Evolutionary conservation across 2,329 filamentous ascomycete species (phyloP).

Genomic region (Sporothrix sp.): DNA sequence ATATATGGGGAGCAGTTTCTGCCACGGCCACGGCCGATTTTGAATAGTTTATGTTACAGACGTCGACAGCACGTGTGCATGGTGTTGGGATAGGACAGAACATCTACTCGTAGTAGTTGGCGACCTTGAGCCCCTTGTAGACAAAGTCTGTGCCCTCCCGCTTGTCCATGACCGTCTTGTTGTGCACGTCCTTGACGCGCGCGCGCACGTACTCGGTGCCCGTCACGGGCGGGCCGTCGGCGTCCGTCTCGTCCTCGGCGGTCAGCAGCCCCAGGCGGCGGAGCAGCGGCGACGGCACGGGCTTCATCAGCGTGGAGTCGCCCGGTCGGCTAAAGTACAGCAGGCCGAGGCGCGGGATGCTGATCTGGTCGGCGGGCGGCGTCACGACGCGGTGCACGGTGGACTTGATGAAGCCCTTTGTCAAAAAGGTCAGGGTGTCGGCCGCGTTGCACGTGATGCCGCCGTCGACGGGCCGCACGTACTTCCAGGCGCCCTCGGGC

Average conservation of each 20-base stretch:
- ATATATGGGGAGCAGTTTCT: too few species aligned
- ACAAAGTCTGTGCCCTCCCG: slow-evolving; percentile 29
- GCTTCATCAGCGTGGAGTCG: slow-evolving; percentile 13
- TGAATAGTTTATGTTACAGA: too few species aligned
- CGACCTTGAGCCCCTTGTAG: slow-evolving; percentile 10
- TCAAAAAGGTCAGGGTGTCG: slow-evolving; percentile 28
- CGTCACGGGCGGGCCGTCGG: slow-evolving; percentile 26
- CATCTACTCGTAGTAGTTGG: slow-evolving; percentile 10
- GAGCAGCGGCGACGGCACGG: slow-evolving; percentile 14
- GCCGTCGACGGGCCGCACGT: slow-evolving; percentile 32
- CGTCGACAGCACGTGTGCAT: too few species aligned
- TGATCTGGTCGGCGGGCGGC: slow-evolving; percentile 30
- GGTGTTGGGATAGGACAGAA: too few species aligned
- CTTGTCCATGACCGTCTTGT: slow-evolving; percentile 34
- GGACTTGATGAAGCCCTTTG: slow-evolving; percentile 20
- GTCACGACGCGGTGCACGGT: slow-evolving; percentile 15
- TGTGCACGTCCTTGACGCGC: slow-evolving; percentile 36
- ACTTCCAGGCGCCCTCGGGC: slow-evolving; percentile 41
- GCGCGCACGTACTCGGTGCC: slow-evolving; percentile 38
- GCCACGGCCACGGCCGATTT: too few species aligned
- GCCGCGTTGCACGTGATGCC: slow-evolving; percentile 33
- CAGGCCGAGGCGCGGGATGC: slow-evolving; percentile 39
- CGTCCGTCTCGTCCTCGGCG: slow-evolving; percentile 30
- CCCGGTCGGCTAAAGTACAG: slow-evolving; percentile 40
- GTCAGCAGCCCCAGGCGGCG: slow-evolving; percentile 28